Conservation (phyloP, 1,139 yeast genomes). For the Hansenula anomala region DNA sequence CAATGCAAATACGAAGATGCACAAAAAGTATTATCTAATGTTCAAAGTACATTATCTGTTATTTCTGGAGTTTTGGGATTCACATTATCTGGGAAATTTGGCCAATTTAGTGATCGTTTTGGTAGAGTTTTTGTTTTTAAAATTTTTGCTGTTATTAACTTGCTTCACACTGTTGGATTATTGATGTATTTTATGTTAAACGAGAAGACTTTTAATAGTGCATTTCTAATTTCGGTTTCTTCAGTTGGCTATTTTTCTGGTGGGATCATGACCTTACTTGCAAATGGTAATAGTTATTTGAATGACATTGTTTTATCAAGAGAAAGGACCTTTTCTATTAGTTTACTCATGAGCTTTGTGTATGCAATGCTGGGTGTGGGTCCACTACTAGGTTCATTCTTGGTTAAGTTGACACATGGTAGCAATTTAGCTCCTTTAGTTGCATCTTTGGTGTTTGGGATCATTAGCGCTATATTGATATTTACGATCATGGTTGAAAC, state of each 20-base stretch:
- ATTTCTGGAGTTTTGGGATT: constrained; percentile 21
- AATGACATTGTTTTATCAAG: constrained; percentile 50
- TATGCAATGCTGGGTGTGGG: constrained; percentile 51
- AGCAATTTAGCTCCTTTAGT: constrained; percentile 14
- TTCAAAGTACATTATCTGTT: constrained; percentile 15
- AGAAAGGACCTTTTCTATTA: constrained; percentile 46
- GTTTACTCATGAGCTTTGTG: constrained; percentile 44
- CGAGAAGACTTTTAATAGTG: no score
- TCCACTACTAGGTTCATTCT: constrained; percentile 46
- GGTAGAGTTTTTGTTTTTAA: constrained; percentile 22
- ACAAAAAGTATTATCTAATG: constrained; percentile 15
- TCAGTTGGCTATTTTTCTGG: constrained; percentile 32
- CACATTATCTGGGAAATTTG: constrained; percentile 19
- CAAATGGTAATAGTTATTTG: constrained; percentile 49
- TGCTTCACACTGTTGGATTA: constrained; percentile 1
- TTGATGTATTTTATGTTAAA: no score
- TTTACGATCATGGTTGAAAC: constrained; percentile 42
- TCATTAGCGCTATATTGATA: constrained; percentile 11
- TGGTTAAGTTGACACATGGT: constrained; percentile 19
- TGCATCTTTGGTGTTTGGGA: constrained; percentile 26
- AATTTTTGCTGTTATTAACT: constrained; percentile 14
- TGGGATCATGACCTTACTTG: constrained; percentile 40
- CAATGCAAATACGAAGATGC: neutral
- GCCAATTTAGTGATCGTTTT: constrained; percentile 19
- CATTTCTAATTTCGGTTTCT: constrained; percentile 5